Base-by-base conservation (phyloP, 2,329 filamentous ascomycete species). In the Alternaria incomplexa region DNA sequence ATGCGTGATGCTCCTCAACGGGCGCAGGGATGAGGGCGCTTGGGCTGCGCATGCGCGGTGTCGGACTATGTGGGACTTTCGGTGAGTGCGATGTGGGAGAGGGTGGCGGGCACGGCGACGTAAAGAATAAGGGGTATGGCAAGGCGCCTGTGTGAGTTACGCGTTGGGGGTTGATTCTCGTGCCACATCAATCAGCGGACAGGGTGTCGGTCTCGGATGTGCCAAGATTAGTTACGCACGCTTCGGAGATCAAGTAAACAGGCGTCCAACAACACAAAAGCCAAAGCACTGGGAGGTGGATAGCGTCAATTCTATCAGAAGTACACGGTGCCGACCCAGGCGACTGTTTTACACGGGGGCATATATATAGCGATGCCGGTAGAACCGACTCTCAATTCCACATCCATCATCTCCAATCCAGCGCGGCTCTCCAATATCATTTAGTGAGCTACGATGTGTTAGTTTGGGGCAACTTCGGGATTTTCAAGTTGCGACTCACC, bases 401-500 rank as follows among this genome's bases (percentile, higher is more conserved):
- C 70, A 53, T 56, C 69, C 72, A 69, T 70, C 57, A 69, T 64
- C 69, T 69, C 70, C 58, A 63, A 68, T 63, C 60, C 64, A 67
- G 63, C 60, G 64, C 67, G 59, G 56, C 61, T 56, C 48, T 45
- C 56, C 50, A 59, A 67, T 61, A 50, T 58, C 58, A 58, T 67
- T 69, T 73, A 80, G 73, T 80, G 78, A 66, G 79, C 79, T 80
- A 30, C 43, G 22, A 7, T 9, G 11, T 32, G 52, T 79, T 70
- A 79, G 78, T 46, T 45, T 46, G 23, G 6, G 11, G 10, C 5
- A n/a, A 8, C 28, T 11, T 23, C 43, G 28, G 6, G 13, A 20
- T 52, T 26, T 8, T 64, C 88, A 5, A 40, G 17, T 36, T 50
- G 32, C 28, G 15, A 47, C 90, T 87, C 88, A 87, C 93, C 94